A percentile compares a stretch with the other conserved stretches of the same genome.
These are phyloP conservation scores for Glonium stellatum DNA, from an alignment of 495 filamentous ascomycete genomes.

Conservation along the genomic window DNA sequence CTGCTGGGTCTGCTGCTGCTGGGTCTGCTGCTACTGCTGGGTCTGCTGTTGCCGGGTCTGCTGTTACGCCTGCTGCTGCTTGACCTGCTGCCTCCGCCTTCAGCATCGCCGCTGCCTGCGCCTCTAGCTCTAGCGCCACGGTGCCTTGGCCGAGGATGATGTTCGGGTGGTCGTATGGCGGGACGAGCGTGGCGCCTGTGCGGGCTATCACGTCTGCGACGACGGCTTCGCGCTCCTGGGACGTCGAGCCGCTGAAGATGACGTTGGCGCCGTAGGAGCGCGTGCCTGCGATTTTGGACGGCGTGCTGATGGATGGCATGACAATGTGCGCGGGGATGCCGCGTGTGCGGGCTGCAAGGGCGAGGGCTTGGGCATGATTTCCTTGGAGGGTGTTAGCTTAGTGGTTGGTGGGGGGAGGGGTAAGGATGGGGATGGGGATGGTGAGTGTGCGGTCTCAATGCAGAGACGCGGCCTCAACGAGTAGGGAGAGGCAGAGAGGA, in stretches of 20 bases:
- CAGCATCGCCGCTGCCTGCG: constrained; percentile 56
- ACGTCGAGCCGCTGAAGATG: constrained; percentile 74
- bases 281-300: constrained; percentile 81
- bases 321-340: constrained; percentile 70
- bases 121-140: constrained; percentile 70
- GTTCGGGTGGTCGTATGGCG: constrained; percentile 86
- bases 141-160: constrained; percentile 92
- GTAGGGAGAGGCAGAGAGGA: too few species aligned
- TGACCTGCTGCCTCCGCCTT: constrained; percentile 63
- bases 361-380: constrained; percentile 93
- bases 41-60: too few species aligned
- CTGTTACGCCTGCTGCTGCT: too few species aligned
- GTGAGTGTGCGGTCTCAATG: background rate
- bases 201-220: constrained; percentile 55
- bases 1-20: too few species aligned
- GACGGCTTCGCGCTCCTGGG: constrained; percentile 71
- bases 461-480: too few species aligned
- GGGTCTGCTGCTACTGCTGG: too few species aligned
- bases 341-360: constrained; percentile 68
- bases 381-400: constrained; percentile 43
- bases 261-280: constrained; percentile 67
- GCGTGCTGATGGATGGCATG: constrained; percentile 78
- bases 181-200: constrained; percentile 71
- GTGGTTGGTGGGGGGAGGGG: background rate
- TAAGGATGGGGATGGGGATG: background rate